Percentiles rank a stretch among this genome's conserved stretches.
Evolutionary conservation across 805 yeast species (phyloP).

Genomic region (Candida mattraensis): DNA sequence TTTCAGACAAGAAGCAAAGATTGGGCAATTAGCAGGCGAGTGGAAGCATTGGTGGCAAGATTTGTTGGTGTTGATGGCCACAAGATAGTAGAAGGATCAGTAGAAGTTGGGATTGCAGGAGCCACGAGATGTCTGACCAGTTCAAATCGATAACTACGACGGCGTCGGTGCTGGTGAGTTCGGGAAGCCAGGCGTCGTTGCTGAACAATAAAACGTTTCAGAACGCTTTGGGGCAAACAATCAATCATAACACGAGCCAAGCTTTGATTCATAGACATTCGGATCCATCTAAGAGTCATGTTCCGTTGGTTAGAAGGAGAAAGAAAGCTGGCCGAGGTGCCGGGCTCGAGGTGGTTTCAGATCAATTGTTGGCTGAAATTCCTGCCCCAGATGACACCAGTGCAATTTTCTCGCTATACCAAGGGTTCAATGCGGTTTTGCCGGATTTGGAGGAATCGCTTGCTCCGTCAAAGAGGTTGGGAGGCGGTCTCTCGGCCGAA

Average conservation of each 20-base stretch:
- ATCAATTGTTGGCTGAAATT: conserved; percentile 55
- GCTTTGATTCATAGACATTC: conserved; percentile 24
- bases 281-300: conserved; percentile 10
- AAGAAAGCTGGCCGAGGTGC: conserved; percentile 25
- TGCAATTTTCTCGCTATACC: conserved; percentile 53
- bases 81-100: conserved; percentile 7
- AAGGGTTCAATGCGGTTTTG: conserved; percentile 64
- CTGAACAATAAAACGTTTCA: conserved; percentile 37
- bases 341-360: conserved; percentile 56
- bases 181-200: conserved; percentile 25
- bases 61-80: too few species aligned
- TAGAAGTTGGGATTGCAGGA: too few species aligned
- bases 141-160: conserved; percentile 55
- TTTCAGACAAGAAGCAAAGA: too few species aligned
- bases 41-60: too few species aligned
- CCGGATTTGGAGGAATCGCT: conserved; percentile 51
- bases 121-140: conserved; percentile 33
- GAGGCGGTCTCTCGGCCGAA: conserved; percentile 41
- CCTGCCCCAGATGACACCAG: conserved; percentile 35
- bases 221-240: conserved; percentile 46
- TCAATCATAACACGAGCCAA: conserved; percentile 32
- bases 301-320: conserved; percentile 18
- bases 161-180: conserved; percentile 49
- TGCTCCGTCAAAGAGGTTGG: conserved; percentile 24
- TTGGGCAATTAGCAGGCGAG: too few species aligned